phyloP scores from a whole-genome alignment of 2,329 filamentous ascomycete genomes.

The Ophiognomonia clavigignenti-juglandacearum region DNA sequence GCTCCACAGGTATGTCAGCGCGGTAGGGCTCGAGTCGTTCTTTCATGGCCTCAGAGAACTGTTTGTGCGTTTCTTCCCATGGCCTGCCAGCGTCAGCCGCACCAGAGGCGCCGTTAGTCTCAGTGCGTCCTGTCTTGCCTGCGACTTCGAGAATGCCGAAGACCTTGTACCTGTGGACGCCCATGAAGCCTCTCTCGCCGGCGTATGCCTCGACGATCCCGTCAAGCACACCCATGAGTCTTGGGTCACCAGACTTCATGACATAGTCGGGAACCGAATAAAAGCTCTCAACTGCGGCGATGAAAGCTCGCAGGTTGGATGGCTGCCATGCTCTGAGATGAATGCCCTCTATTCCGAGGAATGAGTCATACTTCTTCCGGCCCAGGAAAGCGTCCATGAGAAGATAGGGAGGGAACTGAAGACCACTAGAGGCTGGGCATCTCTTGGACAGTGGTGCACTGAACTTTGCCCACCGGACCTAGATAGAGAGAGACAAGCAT shows the following conservation, averaged over 20 bases:
- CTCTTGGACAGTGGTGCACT: conserved; percentile 44
- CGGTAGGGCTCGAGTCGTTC: conserved; percentile 46
- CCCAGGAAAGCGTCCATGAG: conserved; percentile 52
- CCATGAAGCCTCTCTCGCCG: conserved; percentile 52
- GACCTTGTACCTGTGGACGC: conserved; percentile 52
- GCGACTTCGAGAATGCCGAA: conserved; percentile 51
- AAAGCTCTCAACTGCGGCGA: conserved; percentile 49
- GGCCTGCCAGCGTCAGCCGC: conserved; percentile 36
- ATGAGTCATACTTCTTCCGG: conserved; percentile 45
- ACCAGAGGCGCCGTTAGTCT: conserved; percentile 47
- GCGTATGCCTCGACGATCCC: conserved; percentile 52
- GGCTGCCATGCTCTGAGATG: conserved; percentile 50
- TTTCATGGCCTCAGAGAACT: conserved; percentile 50
- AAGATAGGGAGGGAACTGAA: conserved; percentile 48
- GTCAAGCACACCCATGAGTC: conserved; percentile 47
- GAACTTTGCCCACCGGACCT: conserved; percentile 48
- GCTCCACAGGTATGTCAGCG: conserved; percentile 40
- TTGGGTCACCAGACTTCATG: conserved; percentile 41
- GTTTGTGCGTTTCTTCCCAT: conserved; percentile 46
- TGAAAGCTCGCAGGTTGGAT: conserved; percentile 49
- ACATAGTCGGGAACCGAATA: conserved; percentile 51
- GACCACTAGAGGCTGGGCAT: conserved; percentile 44
- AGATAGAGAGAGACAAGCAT: too few relatives aligned
- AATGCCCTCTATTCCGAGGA: conserved; percentile 46
- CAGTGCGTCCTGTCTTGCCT: conserved; percentile 47